Evolutionary conservation across 257 asterid genomes (phyloP).

Genomic region (Agastache rugosa): DNA sequence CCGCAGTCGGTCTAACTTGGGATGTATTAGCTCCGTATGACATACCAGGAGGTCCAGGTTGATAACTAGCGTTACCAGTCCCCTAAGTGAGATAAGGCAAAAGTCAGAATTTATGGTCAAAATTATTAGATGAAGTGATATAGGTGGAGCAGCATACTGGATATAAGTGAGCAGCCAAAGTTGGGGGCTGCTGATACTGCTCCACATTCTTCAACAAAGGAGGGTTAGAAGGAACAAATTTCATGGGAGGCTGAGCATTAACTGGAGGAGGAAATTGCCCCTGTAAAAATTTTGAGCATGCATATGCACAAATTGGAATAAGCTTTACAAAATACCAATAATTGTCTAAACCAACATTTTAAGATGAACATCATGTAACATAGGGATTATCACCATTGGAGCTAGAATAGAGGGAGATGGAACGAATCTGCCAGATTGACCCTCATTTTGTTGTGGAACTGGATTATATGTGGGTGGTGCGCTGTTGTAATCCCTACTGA

Average conservation of each 20-base stretch:
- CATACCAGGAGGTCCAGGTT: conserved; percentile 62
- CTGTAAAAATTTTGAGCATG: conserved; percentile 44
- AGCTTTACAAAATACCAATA: conserved; percentile 22
- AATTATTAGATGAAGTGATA: background rate
- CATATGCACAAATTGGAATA: background rate
- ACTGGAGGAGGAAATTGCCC: conserved; percentile 66
- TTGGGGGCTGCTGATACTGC: conserved; percentile 81
- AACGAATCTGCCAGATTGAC: conserved; percentile 65
- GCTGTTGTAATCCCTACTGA: conserved; percentile 51
- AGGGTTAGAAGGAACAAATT: conserved; percentile 75
- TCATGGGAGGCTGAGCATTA: conserved; percentile 59
- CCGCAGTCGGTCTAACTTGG: conserved; percentile 58
- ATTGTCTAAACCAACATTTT: conserved; percentile 20
- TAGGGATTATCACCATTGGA: conserved; percentile 49
- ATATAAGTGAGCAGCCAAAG: conserved; percentile 83
- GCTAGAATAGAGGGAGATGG: conserved; percentile 71
- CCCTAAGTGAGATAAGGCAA: conserved; percentile 50
- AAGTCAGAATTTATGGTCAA: conserved; percentile 33
- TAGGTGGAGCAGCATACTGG: conserved; percentile 57
- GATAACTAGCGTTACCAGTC: conserved; percentile 55
- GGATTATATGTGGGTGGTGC: conserved; percentile 61
- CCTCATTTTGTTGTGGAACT: conserved; percentile 51
- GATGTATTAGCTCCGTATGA: conserved; percentile 56
- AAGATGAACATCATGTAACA: conserved; percentile 14
- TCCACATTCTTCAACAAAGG: conserved; percentile 69